Evolutionary conservation across 768 basidiomycete genomes (phyloP), one percentile per base, ranked within the genome.

Genomic region (Grammothele lineata): DNA sequence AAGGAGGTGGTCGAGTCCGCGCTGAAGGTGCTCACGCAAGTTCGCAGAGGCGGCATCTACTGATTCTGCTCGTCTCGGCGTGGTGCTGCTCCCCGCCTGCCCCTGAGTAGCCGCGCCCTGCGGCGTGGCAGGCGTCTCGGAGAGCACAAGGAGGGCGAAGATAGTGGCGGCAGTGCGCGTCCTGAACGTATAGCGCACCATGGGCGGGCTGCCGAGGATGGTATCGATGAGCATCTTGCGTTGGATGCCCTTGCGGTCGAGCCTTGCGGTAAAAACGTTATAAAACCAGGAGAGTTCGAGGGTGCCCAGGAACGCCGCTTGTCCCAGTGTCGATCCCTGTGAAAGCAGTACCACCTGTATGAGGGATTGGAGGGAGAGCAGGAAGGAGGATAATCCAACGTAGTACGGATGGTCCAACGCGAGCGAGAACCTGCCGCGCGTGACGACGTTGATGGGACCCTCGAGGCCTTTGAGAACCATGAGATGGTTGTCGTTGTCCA

Each of bases 401-500:
- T 48, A 54, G n/a, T n/a, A n/a, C n/a, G n/a, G n/a, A n/a, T n/a
- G n/a, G n/a, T n/a, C n/a, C n/a, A n/a, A n/a, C 24, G 48, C 37
- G 26, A 54, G 44, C 17, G 44, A 49, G 30, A 54, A 54, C 11
- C 35, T 35, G 2, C 52, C 52, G 17, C 52, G 30, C 2, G 52
- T 54, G 35, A 54, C 48, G 3, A 47, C 41, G 24, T 48, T 54
- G 17, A 54, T 44, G 1, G 52, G 44, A 4, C 47, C 52, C 32
- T 54, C 52, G 10, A 25, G 33, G 5, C 52, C 52, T n/a, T 37
- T 45, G 33, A 54, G 40, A 19, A 54, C 40, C 19, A 49, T 38
- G 32, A 54, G 25, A 19, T 48, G 30, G 33, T 40, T 37, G 8
- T 40, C 46, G 15, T 27, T 43, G 10, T 38, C 36, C 17, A 53